Evolutionary conservation across 305 asterid genomes (phyloP).

Genomic region (Fraxinus xanthoxyloides): DNA sequence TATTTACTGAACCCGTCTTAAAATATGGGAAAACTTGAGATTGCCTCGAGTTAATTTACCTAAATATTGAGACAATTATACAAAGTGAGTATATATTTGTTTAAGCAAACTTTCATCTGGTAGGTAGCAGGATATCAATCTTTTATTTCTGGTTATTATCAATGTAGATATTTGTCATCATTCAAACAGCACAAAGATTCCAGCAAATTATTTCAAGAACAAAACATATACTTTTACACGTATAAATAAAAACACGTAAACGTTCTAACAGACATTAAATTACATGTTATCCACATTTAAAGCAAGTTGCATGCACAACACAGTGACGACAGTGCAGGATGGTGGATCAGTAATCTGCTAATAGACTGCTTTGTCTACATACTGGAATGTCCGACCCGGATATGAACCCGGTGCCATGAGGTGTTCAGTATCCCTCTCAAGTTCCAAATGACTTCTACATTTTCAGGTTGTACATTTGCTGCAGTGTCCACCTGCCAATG

Average conservation of each 20-base stretch:
- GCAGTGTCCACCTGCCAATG: conserved; percentile 69
- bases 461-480: conserved; percentile 82
- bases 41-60: background rate
- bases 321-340: background rate
- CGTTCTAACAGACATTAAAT: background rate
- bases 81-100: background rate
- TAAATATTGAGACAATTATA: background rate
- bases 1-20: background rate
- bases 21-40: background rate
- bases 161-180: background rate
- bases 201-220: background rate
- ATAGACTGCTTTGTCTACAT: conserved; percentile 36
- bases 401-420: conserved; percentile 80
- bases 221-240: background rate
- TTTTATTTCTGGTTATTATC: background rate
- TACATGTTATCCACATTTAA: background rate
- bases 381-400: conserved; percentile 70
- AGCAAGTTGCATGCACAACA: background rate
- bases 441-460: conserved; percentile 70
- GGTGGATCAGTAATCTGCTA: background rate
- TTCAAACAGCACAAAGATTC: background rate
- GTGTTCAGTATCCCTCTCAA: conserved; percentile 84
- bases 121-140: background rate
- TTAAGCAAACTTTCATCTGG: background rate
- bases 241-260: background rate